These are phyloP conservation scores for Trametes pubescens DNA, from an alignment of 1,284 basidiomycete genomes.

Conservation along the genomic window DNA sequence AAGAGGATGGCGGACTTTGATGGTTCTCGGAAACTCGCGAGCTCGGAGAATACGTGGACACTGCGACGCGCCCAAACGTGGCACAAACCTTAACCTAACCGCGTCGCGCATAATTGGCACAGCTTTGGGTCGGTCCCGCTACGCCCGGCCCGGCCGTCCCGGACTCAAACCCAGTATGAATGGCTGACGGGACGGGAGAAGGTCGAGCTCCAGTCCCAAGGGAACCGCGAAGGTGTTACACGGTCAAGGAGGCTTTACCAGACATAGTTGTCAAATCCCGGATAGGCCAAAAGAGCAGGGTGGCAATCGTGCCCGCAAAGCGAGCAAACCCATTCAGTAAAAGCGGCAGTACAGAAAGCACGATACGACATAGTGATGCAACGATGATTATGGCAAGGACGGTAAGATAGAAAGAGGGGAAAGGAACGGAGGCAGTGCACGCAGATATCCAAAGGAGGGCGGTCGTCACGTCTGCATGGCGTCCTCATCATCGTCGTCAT, in stretches of 20 bases:
- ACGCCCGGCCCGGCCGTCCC: neutral
- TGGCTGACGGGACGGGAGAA: neutral
- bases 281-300: neutral
- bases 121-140: slow-evolving; percentile 10
- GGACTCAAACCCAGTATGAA: neutral
- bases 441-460: neutral
- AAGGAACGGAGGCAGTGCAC: neutral
- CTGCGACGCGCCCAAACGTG: slow-evolving; percentile 12
- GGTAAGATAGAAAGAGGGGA: slow-evolving; percentile 5
- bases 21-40: neutral
- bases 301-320: slow-evolving; percentile 1
- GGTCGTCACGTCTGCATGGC: slow-evolving; percentile 39
- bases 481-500: slow-evolving; percentile 40
- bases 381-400: slow-evolving; percentile 7
- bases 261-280: too few relatives aligned
- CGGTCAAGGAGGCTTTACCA: neutral
- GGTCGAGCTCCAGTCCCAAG: neutral
- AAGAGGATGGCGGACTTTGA: slow-evolving; percentile 2
- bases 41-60: slow-evolving; percentile 34
- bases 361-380: slow-evolving; percentile 13
- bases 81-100: slow-evolving; percentile 23
- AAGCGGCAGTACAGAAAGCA: slow-evolving; percentile 21
- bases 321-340: slow-evolving; percentile 13
- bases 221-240: neutral
- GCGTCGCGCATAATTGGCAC: slow-evolving; percentile 14